Evolutionary conservation across 352 stramenopile genomes (phyloP), one percentile per base, ranked within the genome.

Genomic region (Pythium folliculosum): DNA sequence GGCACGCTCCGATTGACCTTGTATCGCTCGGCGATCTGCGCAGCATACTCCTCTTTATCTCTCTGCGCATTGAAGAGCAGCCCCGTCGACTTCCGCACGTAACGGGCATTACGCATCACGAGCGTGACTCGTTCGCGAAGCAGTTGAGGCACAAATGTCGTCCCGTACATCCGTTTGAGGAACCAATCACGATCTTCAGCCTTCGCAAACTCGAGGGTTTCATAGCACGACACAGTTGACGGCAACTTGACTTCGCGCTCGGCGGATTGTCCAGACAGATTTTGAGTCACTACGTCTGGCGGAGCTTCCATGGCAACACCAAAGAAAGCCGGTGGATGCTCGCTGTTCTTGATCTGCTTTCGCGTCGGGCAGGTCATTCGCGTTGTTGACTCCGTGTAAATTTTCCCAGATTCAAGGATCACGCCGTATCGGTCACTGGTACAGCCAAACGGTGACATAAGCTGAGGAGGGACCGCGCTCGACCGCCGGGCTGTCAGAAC

Each of bases 131-230:
- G 54, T 23, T 65, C 63, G 43, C 70, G 60, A 10, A 73, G 43
- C 30, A 67, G 43, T 25, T 69, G 66, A 5, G 70, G 70, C 1
- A 74, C 63, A 40, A 77, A 77, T 19, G 47, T 30, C 5, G 65
- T 77, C 22, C 70, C 70, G 50, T 77, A 77, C 55, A 77, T 60
- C 30, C 17, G 40, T 22, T 71, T 35, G 35, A 71, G 66, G 14
- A 71, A 77, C 65, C 65, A 77, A 32, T 73, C 60, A 10, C 70
- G 70, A 61, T 73, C 65, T 23, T 70, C 50, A 12, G 38, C n/a
- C 22, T 47, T 49, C 12, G 43, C 58, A 40, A 77, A 77, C 19
- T 70, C 60, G 30, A 77, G 62, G 12, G 44, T 67, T 47, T 77
- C 66, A 21, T 77, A 77, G 47, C 61, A 64, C 45, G 70, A 58